A percentile compares a stretch with the other conserved stretches of the same genome.
Conservation (phyloP, 1,284 basidiomycete species). For the Pseudozyma hubeiensis region DNA sequence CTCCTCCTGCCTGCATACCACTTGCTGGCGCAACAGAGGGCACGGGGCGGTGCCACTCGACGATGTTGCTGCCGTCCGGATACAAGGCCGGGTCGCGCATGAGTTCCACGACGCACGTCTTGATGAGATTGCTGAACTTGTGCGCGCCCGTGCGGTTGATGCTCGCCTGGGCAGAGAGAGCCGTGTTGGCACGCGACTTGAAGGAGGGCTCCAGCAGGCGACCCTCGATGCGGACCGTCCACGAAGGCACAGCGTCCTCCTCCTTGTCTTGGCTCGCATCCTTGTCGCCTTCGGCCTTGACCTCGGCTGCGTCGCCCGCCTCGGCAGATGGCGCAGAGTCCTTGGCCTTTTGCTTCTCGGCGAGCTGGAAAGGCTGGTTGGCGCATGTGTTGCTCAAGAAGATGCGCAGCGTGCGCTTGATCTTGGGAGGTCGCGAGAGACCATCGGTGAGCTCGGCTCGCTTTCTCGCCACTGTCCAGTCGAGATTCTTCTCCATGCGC, state of each 20-base stretch:
- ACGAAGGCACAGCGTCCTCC: constrained; percentile 87
- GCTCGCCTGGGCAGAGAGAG: constrained; percentile 61
- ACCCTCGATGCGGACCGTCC: constrained; percentile 89
- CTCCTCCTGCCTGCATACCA: constrained; percentile 61
- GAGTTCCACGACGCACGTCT: constrained; percentile 85
- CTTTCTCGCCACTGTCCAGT: constrained; percentile 94
- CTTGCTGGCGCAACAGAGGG: constrained; percentile 56
- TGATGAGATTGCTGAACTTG: constrained; percentile 88
- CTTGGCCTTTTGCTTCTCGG: constrained; percentile 56
- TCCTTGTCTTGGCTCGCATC: constrained; percentile 38
- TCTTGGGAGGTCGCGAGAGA: constrained; percentile 69
- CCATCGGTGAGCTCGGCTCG: constrained; percentile 76
- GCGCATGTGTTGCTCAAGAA: constrained; percentile 90
- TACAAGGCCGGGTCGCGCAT: constrained; percentile 85
- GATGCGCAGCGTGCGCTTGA: constrained; percentile 84
- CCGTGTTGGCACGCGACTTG: constrained; percentile 60
- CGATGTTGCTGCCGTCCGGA: constrained; percentile 72
- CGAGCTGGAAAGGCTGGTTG: constrained; percentile 74
- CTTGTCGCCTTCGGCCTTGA: constrained; percentile 29
- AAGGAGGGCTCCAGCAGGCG: constrained; percentile 75
- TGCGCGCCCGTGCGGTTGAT: constrained; percentile 58
- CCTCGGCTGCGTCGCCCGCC: constrained; percentile 25
- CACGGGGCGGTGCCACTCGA: constrained; percentile 71
- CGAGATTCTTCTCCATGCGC: constrained; percentile 88
- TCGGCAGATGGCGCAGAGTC: constrained; percentile 23